Base-by-base conservation (phyloP, 169 alveolate genomes). In the Babesia ovata region DNA sequence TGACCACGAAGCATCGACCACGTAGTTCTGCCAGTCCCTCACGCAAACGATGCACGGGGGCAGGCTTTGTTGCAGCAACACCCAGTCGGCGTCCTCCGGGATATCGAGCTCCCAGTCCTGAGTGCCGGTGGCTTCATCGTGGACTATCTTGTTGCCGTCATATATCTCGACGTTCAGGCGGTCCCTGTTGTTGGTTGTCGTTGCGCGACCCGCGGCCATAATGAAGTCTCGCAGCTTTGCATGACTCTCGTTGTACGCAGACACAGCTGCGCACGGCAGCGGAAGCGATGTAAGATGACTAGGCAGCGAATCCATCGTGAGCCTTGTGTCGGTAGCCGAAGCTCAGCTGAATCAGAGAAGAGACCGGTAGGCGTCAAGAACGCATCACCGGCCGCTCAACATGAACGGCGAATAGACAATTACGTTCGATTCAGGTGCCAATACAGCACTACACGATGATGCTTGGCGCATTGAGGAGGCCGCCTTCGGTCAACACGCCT, bases 251-350 rank as follows among this genome's bases (percentile, higher is more conserved):
- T 26, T 46, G 26, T 76, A 59, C 19, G 39, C 28, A 52, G 70
- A 77, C 33, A 81, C 59, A 4, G 75, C 63, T 2, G 75, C 88
- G 59, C 88, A 81, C 56, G 88, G 88, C 42, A 71, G 65, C 16
- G 88, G 88, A 17, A 61, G 33, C 24, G 56, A 24, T n/a, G 72
- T 24, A 49, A 81, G 36, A 46, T 73, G 70, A 10, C 36, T 26
- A 10, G 75, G 63, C 52, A 81, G 53, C 17, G 48, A 24, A n/a
- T 70, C 83, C 88, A 81, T 81, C 26, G 14, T 36, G 50, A 10
- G 14, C n/a, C 4, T 17, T 45, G 11, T 10, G 10, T 16, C 19
- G 14, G 50, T 45, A 10, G 4, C 50, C 50, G 50, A 16, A 16
- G 4, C 10, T 45, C 19, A 16, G 50, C 50, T 0, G 11, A 10